Evolutionary conservation across 2,329 filamentous ascomycete genomes (phyloP).

Genomic region (Talaromyces sp.): DNA sequence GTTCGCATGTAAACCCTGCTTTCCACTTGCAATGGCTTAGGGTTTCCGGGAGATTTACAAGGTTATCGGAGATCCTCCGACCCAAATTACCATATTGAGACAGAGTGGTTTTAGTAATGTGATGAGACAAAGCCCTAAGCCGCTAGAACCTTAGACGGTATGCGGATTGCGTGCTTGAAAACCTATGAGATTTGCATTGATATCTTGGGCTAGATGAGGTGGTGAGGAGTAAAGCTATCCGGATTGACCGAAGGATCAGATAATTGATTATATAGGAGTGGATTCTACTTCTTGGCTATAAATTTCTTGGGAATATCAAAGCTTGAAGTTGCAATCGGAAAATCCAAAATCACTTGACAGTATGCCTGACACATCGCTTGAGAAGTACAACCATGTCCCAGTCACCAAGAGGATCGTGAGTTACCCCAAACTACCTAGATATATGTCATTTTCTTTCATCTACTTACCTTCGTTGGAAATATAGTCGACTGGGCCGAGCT

Average conservation of each 20-base stretch:
- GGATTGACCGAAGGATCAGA: not conserved
- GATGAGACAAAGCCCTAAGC: not conserved
- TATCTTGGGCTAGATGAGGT: not conserved
- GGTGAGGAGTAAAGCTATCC: not conserved
- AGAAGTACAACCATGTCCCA: slow-evolving; percentile 47
- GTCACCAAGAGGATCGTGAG: slow-evolving; percentile 46
- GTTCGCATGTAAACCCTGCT: not conserved
- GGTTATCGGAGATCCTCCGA: not conserved
- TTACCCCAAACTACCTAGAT: no score
- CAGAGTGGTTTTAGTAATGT: not conserved
- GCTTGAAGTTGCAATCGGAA: not conserved
- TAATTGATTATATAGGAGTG: not conserved
- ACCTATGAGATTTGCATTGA: not conserved
- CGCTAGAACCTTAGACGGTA: not conserved
- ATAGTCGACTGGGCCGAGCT: slow-evolving; percentile 55
- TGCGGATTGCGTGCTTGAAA: slow-evolving; percentile 1
- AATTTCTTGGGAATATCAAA: not conserved
- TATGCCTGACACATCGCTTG: slow-evolving; percentile 34
- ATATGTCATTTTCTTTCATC: no score
- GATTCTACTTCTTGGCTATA: not conserved
- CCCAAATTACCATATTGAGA: not conserved
- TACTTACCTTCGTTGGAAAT: no score
- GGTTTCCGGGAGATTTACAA: not conserved
- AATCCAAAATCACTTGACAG: slow-evolving; percentile 5
- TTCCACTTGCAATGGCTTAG: not conserved